phyloP scores from a whole-genome alignment of 2,329 filamentous ascomycete genomes.

The Fusarium nisikadoi region DNA sequence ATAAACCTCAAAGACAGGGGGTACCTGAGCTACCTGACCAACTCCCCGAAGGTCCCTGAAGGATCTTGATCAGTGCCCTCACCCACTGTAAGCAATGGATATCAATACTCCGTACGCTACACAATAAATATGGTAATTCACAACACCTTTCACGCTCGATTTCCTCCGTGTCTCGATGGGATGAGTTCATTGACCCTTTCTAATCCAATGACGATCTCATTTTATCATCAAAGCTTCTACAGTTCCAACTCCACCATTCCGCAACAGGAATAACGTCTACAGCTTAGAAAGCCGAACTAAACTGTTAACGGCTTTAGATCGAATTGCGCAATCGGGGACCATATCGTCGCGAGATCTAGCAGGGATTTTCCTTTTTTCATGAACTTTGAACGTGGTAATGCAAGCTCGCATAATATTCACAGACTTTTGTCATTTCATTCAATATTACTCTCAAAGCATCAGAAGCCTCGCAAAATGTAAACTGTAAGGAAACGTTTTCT shows the following conservation, averaged over 20 bases:
- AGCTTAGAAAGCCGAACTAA: constrained; percentile 5
- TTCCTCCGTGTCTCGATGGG: background rate
- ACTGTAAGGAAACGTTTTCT: background rate
- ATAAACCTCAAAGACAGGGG: background rate
- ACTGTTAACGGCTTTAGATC: background rate
- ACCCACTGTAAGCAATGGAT: background rate
- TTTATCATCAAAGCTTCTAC: constrained; percentile 8
- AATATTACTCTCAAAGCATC: background rate
- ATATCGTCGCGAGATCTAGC: constrained; percentile 38
- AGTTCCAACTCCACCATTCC: constrained; percentile 16
- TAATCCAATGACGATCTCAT: constrained; percentile 28
- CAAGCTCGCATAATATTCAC: background rate
- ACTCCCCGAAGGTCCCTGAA: constrained; percentile 31
- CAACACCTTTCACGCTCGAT: background rate
- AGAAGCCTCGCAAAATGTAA: background rate
- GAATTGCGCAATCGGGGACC: constrained; percentile 42
- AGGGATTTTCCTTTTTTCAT: constrained; percentile 6
- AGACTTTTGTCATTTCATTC: background rate
- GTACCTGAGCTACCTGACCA: background rate
- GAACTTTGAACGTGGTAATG: background rate
- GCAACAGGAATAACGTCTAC: constrained; percentile 14
- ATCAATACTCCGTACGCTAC: background rate
- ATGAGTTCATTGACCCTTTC: constrained; percentile 16
- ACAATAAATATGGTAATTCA: background rate
- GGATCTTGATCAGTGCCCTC: background rate